Conservation (phyloP, 805 yeast genomes). For the Candida michaelii region DNA sequence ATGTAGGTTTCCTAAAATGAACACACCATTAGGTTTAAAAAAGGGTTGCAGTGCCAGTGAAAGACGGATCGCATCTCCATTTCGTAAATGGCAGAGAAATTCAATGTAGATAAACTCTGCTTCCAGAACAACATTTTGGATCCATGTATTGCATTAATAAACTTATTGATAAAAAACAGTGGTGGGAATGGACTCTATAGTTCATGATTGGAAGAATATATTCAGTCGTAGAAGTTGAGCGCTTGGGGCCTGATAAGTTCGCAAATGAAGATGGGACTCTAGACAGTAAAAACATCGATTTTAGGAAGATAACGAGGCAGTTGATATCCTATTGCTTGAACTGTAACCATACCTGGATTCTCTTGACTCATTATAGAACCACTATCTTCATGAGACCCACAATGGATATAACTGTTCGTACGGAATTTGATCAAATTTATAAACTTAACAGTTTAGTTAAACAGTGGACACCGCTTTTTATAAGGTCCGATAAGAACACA, state of each 20-base stretch:
- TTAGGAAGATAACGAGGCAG: not conserved
- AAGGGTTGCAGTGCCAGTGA: too few relatives aligned
- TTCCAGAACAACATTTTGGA: not conserved
- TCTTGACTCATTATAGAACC: not conserved
- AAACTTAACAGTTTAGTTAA: not conserved
- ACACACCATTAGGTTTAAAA: too few relatives aligned
- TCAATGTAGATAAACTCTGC: not conserved
- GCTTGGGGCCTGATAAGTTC: not conserved
- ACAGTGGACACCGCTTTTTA: not conserved
- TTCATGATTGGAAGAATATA: not conserved
- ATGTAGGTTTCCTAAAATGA: too few relatives aligned
- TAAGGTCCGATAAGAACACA: not conserved
- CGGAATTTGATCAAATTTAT: not conserved
- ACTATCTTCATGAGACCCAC: not conserved
- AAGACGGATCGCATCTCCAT: too few relatives aligned
- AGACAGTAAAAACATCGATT: not conserved
- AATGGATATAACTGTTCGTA: not conserved
- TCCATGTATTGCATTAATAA: not conserved
- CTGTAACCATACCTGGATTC: not conserved
- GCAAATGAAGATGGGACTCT: not conserved
- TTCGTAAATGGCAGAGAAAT: too few relatives aligned
- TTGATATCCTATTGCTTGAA: not conserved
- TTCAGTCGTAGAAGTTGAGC: not conserved
- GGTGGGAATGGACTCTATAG: not conserved
- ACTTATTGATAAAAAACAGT: not conserved